Evolutionary conservation across 1,284 basidiomycete species (phyloP), one percentile per base, ranked within the genome.

Genomic region (Ganoderma boninense): DNA sequence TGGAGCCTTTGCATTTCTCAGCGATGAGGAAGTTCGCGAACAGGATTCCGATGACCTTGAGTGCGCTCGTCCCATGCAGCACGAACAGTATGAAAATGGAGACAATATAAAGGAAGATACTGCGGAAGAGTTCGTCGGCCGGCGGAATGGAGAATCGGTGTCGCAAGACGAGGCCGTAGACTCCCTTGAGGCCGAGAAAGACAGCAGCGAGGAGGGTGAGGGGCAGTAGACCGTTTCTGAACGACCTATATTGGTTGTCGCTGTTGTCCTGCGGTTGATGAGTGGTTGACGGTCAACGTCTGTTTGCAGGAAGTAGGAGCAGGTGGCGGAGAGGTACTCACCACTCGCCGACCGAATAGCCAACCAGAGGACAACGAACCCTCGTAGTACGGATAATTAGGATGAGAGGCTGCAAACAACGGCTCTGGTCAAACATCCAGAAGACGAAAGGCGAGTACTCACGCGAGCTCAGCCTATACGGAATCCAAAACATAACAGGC

Each of bases 11-110:
- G 35, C 81, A 84, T 0, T 72, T 72, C 72, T 88, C 91, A 8
- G 89, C 88, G 32, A 97, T 85, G 23, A 74, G 72, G 78, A 92
- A 98, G 82, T 99, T 99, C 23, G 84, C 61, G 6, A 81, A 79
- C 16, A 98, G 80, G 66, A 98, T 93, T 38, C 84, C 56, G 4
- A 95, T 69, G 38, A 99, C 89, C 80, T 99, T 99, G 79, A 97
- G 52, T 1, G 88, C 82, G 75, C 94, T 95, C n/a, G 90, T 81
- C 38, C 98, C 98, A 79, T 99, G 97, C n/a, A 99, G 82, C 2
- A 88, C 90, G 23, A 90, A 69, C 54, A 98, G 84, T 82, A 96
- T 91, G 63, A 91, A 73, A n/a, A 89, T 65, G 2, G 94, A 91
- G 75, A 87, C 86, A 3, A 77, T 71, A 14, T 77, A 63, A 4